Percentiles rank a stretch among this genome's conserved stretches.
phyloP scores from a whole-genome alignment of 2,329 filamentous ascomycete species.

The Scedosporium dehoogii region DNA sequence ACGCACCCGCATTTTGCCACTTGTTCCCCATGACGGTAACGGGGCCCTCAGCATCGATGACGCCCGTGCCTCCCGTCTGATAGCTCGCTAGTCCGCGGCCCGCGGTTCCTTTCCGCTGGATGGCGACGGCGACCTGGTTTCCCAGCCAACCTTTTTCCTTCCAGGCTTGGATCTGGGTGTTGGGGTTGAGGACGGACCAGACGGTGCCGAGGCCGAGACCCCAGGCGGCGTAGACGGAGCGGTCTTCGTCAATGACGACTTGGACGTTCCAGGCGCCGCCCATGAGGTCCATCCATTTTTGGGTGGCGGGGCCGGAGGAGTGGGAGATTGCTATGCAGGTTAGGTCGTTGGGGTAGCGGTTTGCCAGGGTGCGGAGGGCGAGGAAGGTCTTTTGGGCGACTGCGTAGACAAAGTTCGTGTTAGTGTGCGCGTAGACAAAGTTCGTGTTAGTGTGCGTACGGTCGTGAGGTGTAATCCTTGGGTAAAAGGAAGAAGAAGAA shows the following conservation, averaged over 20 bases:
- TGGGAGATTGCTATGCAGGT: constrained; percentile 51
- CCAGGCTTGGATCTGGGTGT: constrained; percentile 41
- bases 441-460: background rate
- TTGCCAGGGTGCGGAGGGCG: constrained; percentile 42
- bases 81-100: constrained; percentile 14
- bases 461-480: background rate
- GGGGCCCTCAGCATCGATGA: constrained; percentile 20
- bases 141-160: constrained; percentile 46
- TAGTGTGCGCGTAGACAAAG: background rate
- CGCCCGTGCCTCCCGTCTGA: constrained; percentile 6
- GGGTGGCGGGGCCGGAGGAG: constrained; percentile 43
- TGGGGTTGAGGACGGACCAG: constrained; percentile 44
- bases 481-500: background rate
- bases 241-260: constrained; percentile 45
- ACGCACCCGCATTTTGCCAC: constrained; percentile 45
- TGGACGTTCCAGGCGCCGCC: constrained; percentile 48
- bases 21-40: constrained; percentile 42
- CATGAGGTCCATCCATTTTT: constrained; percentile 46
- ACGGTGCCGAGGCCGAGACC: constrained; percentile 41
- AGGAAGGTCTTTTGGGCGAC: constrained; percentile 49
- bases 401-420: constrained; percentile 14
- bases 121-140: constrained; percentile 35
- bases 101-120: constrained; percentile 25
- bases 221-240: constrained; percentile 49
- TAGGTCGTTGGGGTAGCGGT: constrained; percentile 36